Base-by-base conservation (phyloP, 768 basidiomycete genomes). In the Pulveroboletus sp. region DNA sequence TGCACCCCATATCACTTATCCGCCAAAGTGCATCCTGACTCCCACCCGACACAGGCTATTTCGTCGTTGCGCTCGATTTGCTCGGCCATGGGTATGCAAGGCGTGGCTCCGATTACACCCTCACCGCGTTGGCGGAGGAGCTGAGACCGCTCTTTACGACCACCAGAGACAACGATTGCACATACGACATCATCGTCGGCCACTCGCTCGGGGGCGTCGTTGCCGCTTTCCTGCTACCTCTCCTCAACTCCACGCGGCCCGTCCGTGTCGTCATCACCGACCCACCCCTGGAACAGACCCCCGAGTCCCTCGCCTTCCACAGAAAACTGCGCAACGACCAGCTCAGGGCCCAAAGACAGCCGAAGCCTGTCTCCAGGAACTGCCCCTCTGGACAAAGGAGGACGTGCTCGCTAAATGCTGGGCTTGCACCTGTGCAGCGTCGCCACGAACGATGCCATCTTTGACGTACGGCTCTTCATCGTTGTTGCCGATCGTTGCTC, bases 51-150 rank as follows among this genome's bases (percentile, higher is more conserved):
- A 39, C 50, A 66, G 66, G 61, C 28, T 64, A 56, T 27, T 53
- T 56, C 21, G 61, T 64, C 31, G 50, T 28, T 0, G 64, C 61
- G n/a, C 64, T 61, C 5, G 60, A 59, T 39, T 28, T 59, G 3
- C 56, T 64, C 18, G 59, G 59, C 8, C 66, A 66, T 15, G 60
- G 55, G 0, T 18, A 17, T 15, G 47, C 54, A 8, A 39, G 35
- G 8, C 52, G 46, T n/a, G 7, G 30, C 8, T 41, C 58, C 0
- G 49, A 50, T 14, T 62, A 55, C 35, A 55, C 59, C 35, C 27
- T 64, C 10, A 18, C 33, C 5, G 49, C 50, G 7, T 10, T 64
- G 24, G 49, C 17, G 14, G 30, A 54, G 5, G 61, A 56, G 31
- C 55, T 59, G 12, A 27, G 7, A 0, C 59, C 55, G 0, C 24